Base-by-base conservation (phyloP, 495 filamentous ascomycete species). In the Trichocladium uniseriatum region DNA sequence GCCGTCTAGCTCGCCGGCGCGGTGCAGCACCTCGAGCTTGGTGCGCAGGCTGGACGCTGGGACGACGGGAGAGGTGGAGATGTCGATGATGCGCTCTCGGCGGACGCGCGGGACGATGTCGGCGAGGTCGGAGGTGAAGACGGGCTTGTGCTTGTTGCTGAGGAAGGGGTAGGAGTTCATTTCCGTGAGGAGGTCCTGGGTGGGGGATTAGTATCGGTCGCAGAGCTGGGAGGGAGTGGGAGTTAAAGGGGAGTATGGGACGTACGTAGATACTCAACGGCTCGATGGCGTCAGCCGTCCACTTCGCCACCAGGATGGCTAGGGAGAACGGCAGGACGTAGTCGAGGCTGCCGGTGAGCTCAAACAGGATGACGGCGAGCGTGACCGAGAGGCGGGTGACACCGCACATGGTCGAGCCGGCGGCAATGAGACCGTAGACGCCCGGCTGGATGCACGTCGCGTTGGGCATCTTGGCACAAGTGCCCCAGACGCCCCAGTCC, bases 101-200 rank as follows among this genome's bases (percentile, higher is more conserved):
- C 86, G 83, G 5, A 83, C 68, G 8, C 81, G 79, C 3, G 85
- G 81, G 5, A 88, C 86, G 38, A 98, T 94, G 45, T 95, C 91
- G 14, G 81, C 83, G 3, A 98, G 75, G 35, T 87, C 81, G 5
- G 82, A 79, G 7, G 89, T 94, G 65, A 94, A 92, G 21, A 91
- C 71, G 5, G 89, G 87, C 41, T 91, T 88, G 43, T 88, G 77
- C 59, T 97, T 98, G 68, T 89, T 94, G 68, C 94, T 88, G 22
- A 98, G 78, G 68, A 89, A 94, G 1, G 92, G 92, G 55, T 97
- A 98, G 9, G 88, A 85, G 65, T 98, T 97, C 82, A 98, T 88
- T 55, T 94, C 88, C 0, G 90, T 96, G 22, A 98, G 74, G 14
- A 98, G 75, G 62, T 97, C n/a, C n/a, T n/a, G n/a, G n/a, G n/a